Base-by-base conservation (phyloP, 371 early-diverging fungal species). In the Sporodiniella umbellata region DNA sequence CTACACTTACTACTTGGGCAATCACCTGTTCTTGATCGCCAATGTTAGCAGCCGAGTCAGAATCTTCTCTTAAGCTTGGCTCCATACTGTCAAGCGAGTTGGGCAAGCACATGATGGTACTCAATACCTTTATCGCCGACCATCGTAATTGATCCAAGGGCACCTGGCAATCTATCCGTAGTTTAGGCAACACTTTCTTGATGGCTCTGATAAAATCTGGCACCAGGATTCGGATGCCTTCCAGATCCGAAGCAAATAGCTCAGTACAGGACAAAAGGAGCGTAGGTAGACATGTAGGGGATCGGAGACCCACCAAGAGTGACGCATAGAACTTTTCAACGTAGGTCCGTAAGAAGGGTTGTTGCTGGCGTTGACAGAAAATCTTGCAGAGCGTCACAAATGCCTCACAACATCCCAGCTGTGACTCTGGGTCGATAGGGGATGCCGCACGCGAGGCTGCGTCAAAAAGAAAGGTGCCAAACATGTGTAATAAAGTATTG, bases 401-500 rank as follows among this genome's bases (percentile, higher is more conserved):
- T 1, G 92, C 86, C 28, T 80, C 81, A 1, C 89, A 81, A 47
- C 83, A 80, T 1, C 90, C 90, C 7, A 79, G 71, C 42, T 85
- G 62, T 38, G 60, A 59, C 18, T 72, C 68, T 0, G 38, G 31
- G 23, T 68, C 60, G 17, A 37, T 53, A n/a, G 56, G 30, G 8
- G 3, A 5, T 42, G n/a, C 10, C 21, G 21, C 17, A 18, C 15
- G 64, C 0, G 75, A 56, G 14, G 72, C 62, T 0, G 85, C 87
- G 42, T 87, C 86, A 72, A 90, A 90, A 4, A 92, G 72, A 74
- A 82, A 89, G 1, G 71, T 62, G 2, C 89, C 89, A 76, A 89
- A 89, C 83, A 92, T 87, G 49, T 83, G 69, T 31, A 92, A 66
- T 0, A 92, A 49, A 0, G 89, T 89, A 53, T 90, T 92, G 12